Percentiles rank a stretch among this genome's conserved stretches.
Conservation (phyloP, 768 basidiomycete genomes). For the Hygrocybe punicea region DNA sequence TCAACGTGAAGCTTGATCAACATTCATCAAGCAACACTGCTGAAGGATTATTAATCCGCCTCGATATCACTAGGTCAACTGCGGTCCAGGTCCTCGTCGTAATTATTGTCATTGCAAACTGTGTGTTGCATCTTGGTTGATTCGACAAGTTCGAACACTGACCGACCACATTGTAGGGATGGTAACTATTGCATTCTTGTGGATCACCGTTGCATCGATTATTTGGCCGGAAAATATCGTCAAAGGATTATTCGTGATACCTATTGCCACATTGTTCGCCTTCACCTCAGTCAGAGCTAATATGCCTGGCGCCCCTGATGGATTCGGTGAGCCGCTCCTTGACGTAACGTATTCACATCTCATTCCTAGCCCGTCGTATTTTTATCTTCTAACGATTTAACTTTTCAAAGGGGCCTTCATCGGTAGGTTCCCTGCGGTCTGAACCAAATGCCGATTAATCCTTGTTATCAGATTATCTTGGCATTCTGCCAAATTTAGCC, state of each 20-base stretch:
- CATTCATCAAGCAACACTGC: too few species aligned
- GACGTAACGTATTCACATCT: neutral
- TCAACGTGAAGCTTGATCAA: neutral
- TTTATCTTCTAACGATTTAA: neutral
- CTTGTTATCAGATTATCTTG: neutral
- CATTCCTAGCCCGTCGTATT: too few species aligned
- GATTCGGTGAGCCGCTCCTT: slow-evolving; percentile 21
- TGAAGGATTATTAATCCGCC: neutral
- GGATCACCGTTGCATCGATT: neutral
- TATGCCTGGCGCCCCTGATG: slow-evolving; percentile 21
- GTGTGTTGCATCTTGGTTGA: neutral
- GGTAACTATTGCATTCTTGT: neutral
- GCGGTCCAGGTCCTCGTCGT: neutral
- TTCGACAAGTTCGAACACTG: neutral
- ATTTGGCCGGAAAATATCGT: slow-evolving; percentile 9
- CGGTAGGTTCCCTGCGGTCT: neutral
- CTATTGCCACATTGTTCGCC: slow-evolving; percentile 22
- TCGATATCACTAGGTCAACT: neutral
- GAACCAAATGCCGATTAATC: neutral
- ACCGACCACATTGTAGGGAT: neutral
- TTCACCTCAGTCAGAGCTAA: slow-evolving; percentile 21
- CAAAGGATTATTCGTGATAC: slow-evolving; percentile 21
- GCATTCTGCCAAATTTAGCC: neutral
- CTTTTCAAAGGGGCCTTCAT: neutral
- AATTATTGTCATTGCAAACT: neutral